Conservation (phyloP, 1,284 basidiomycete genomes). For the Apiotrichum porosum region DNA sequence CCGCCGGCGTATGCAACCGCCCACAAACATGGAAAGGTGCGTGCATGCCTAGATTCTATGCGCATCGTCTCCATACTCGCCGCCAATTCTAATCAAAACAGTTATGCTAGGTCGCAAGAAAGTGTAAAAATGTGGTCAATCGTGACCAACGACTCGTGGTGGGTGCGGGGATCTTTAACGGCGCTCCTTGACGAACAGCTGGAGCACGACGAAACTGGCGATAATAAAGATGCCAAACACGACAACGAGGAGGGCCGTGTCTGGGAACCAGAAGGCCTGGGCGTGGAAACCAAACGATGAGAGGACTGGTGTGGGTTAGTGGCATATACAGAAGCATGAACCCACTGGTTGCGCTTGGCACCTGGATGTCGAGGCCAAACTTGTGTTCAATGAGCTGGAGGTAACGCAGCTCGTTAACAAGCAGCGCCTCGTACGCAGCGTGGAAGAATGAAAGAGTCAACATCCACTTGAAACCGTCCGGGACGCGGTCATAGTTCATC, state of each 20-base stretch:
- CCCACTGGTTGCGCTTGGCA: slow-evolving; percentile 77
- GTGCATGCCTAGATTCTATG: too few relatives aligned
- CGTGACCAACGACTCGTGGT: too few relatives aligned
- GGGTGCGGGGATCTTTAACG: too few relatives aligned
- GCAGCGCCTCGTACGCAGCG: slow-evolving; percentile 92
- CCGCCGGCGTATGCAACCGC: too few relatives aligned
- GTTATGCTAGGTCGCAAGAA: too few relatives aligned
- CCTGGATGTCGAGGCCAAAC: slow-evolving; percentile 90
- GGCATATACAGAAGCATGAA: not conserved
- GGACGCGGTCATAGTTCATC: slow-evolving; percentile 85
- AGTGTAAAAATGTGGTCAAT: too few relatives aligned
- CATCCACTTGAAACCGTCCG: slow-evolving; percentile 70
- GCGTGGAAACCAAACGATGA: slow-evolving; percentile 83
- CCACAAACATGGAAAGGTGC: too few relatives aligned
- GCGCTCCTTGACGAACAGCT: slow-evolving; percentile 85
- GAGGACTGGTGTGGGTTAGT: slow-evolving; percentile 53
- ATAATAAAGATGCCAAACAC: slow-evolving; percentile 74
- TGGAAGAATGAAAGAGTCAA: slow-evolving; percentile 95
- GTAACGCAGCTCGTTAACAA: slow-evolving; percentile 92
- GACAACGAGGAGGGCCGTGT: slow-evolving; percentile 72
- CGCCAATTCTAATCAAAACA: too few relatives aligned
- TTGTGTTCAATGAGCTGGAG: slow-evolving; percentile 85
- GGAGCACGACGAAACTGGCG: slow-evolving; percentile 70
- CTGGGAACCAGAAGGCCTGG: slow-evolving; percentile 94
- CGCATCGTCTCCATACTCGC: too few relatives aligned